phyloP scores from a whole-genome alignment of 2,329 filamentous ascomycete species.

The Colletotrichum plurivorum region DNA sequence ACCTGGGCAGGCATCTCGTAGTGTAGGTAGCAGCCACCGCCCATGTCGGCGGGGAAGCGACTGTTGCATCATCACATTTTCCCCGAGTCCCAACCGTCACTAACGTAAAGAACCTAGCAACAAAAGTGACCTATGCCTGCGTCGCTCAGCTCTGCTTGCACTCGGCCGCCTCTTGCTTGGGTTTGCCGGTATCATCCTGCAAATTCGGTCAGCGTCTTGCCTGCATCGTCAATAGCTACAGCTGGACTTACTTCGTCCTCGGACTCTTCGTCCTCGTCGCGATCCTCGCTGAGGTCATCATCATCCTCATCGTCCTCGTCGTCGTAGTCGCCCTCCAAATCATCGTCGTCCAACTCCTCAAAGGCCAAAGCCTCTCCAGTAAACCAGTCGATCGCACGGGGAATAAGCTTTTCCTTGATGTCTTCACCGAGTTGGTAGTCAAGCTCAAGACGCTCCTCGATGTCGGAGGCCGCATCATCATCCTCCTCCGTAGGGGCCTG shows the following conservation, averaged over 20 bases:
- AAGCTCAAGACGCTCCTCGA: conserved; percentile 97
- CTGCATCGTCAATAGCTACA: conserved; percentile 12
- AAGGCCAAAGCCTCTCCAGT: conserved; percentile 97
- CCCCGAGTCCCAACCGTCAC: conserved; percentile 14
- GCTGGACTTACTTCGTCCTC: conserved; percentile 77
- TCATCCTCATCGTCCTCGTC: conserved; percentile 95
- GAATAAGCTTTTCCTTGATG: conserved; percentile 99
- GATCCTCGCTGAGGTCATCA: conserved; percentile 85
- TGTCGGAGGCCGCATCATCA: conserved; percentile 86
- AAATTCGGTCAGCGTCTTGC: conserved; percentile 39
- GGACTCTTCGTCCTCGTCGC: conserved; percentile 86
- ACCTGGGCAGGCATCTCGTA: neutral
- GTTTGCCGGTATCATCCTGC: conserved; percentile 88
- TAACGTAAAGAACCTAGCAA: conserved; percentile 30
- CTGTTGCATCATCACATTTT: conserved; percentile 19
- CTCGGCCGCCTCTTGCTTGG: conserved; percentile 93
- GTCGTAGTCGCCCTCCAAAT: conserved; percentile 85
- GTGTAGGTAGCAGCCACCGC: conserved; percentile 14
- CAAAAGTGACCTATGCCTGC: conserved; percentile 52
- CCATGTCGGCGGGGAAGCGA: conserved; percentile 22
- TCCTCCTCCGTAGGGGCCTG: conserved; percentile 83
- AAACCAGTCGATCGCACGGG: conserved; percentile 99
- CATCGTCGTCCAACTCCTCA: conserved; percentile 90
- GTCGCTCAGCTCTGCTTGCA: conserved; percentile 90
- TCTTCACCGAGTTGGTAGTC: conserved; percentile 99